Evolutionary conservation across 441 rosid genomes (phyloP).

Genomic region (Oxalis stricta): DNA sequence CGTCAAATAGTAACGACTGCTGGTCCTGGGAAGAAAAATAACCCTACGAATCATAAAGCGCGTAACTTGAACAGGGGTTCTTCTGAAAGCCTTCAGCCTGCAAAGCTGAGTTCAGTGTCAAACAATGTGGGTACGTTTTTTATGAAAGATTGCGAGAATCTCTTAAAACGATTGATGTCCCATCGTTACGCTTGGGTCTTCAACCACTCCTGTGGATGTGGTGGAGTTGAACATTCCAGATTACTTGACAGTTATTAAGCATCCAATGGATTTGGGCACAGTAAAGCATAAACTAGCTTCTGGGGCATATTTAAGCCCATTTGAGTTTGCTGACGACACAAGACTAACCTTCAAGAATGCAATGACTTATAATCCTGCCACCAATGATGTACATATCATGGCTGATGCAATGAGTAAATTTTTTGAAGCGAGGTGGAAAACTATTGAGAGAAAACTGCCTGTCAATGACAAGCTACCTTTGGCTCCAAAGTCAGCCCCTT

Average conservation of each 20-base stretch:
- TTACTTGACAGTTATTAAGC: slow-evolving; percentile 45
- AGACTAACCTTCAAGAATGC: slow-evolving; percentile 56
- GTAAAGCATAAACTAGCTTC: slow-evolving; percentile 31
- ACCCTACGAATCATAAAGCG: slow-evolving; percentile 18
- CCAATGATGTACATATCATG: slow-evolving; percentile 53
- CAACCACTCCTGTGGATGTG: slow-evolving; percentile 48
- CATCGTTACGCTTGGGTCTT: slow-evolving; percentile 57
- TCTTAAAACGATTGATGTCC: slow-evolving; percentile 43
- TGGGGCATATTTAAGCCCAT: slow-evolving; percentile 37
- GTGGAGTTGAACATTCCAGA: slow-evolving; percentile 48
- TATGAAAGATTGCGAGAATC: slow-evolving; percentile 52
- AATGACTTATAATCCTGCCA: slow-evolving; percentile 62
- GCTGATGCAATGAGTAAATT: slow-evolving; percentile 41
- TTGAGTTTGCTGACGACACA: slow-evolving; percentile 49
- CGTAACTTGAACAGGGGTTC: slow-evolving; percentile 27
- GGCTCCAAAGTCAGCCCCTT: slow-evolving; percentile 19
- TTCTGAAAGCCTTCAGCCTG: slow-evolving; percentile 32
- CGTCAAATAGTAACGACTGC: slow-evolving; percentile 17
- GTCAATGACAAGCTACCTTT: slow-evolving; percentile 17
- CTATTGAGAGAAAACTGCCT: slow-evolving; percentile 38
- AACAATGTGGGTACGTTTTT: slow-evolving; percentile 23
- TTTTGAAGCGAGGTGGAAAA: slow-evolving; percentile 54
- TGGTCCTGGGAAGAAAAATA: slow-evolving; percentile 33
- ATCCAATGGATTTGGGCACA: slow-evolving; percentile 65
- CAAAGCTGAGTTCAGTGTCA: slow-evolving; percentile 18